Conservation (phyloP, 768 basidiomycete genomes). For the Boletus reticulatus region DNA sequence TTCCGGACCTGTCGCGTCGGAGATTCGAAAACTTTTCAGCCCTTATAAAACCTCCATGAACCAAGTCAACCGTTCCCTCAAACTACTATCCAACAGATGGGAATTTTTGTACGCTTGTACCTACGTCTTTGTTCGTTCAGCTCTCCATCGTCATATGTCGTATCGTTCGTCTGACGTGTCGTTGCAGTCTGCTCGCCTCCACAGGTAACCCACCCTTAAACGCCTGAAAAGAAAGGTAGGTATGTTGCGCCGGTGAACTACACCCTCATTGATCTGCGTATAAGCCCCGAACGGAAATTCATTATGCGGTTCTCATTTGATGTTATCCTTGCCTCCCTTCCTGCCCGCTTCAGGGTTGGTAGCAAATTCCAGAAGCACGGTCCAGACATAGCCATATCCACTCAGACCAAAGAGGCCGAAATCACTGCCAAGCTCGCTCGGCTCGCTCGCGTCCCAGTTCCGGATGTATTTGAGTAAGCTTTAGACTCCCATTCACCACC, state of each 20-base stretch:
- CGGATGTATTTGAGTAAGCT: constrained; percentile 25
- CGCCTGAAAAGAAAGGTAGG: constrained; percentile 17
- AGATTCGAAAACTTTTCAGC: constrained; percentile 19
- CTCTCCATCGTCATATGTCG: neutral
- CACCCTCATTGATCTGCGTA: constrained; percentile 4
- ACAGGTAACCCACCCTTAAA: constrained; percentile 32
- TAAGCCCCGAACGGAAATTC: constrained; percentile 11
- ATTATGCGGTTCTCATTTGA: constrained; percentile 23
- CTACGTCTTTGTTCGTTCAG: constrained; percentile 26
- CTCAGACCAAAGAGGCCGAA: constrained; percentile 19
- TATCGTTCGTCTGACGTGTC: constrained; percentile 7
- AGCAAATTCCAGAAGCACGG: constrained; percentile 17
- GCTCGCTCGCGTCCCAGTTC: constrained; percentile 24
- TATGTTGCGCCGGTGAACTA: neutral
- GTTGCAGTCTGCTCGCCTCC: constrained; percentile 22
- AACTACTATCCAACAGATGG: constrained; percentile 33
- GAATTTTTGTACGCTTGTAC: constrained; percentile 30
- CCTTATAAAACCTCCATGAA: constrained; percentile 19
- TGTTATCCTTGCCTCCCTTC: constrained; percentile 21
- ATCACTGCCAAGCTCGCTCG: constrained; percentile 24
- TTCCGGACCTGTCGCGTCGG: constrained; percentile 26
- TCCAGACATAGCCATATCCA: constrained; percentile 20
- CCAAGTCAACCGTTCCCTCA: constrained; percentile 5
- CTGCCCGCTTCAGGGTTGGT: constrained; percentile 20
- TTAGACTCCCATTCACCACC: neutral